Conservation (phyloP, 192 early-diverging fungal species). For the Entomortierella parvispora region DNA sequence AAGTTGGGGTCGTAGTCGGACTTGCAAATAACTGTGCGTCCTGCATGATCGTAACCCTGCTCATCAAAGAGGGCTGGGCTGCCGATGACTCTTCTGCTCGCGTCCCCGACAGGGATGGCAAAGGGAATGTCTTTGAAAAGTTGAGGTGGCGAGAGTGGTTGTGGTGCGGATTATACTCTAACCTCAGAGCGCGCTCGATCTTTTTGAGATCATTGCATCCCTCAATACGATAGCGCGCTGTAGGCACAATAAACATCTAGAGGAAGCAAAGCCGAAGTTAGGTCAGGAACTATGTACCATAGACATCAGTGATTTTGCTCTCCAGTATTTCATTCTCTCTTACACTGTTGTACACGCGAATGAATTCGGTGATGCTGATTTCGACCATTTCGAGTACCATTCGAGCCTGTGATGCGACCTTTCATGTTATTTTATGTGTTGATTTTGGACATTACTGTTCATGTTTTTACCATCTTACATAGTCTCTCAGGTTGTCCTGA, state of each 20-base stretch:
- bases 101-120: too few relatives aligned
- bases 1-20: too few relatives aligned
- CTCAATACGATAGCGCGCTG: constrained; percentile 32
- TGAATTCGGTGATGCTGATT: constrained; percentile 19
- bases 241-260: constrained; percentile 34
- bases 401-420: constrained; percentile 6
- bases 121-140: neutral
- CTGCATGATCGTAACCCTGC: constrained; percentile 7
- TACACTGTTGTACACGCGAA: constrained; percentile 29
- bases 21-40: neutral
- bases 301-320: too few relatives aligned
- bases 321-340: neutral
- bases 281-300: neutral
- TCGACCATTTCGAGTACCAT: constrained; percentile 11
- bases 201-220: constrained; percentile 37
- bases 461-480: constrained; percentile 13
- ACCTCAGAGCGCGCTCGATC: constrained; percentile 14
- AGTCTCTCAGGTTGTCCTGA: constrained; percentile 5
- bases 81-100: too few relatives aligned
- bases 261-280: neutral
- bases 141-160: neutral
- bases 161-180: neutral
- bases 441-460: neutral
- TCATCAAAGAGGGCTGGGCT: constrained; percentile 17
- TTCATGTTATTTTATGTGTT: neutral